Percentiles rank a stretch among this genome's conserved stretches.
phyloP scores from a whole-genome alignment of 805 yeast species.

The Candida pini region DNA sequence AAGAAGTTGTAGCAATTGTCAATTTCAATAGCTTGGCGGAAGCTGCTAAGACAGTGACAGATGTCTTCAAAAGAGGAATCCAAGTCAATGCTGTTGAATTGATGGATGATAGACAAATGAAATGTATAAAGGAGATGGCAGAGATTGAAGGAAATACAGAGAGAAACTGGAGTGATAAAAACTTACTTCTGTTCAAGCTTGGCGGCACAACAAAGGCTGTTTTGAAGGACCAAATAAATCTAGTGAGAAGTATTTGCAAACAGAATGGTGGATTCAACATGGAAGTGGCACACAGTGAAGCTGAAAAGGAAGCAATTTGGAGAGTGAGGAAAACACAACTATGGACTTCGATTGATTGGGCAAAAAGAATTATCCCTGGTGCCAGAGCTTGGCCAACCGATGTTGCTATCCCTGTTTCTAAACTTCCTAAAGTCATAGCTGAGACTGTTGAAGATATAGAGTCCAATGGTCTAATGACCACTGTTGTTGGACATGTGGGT shows the following conservation, averaged over 20 bases:
- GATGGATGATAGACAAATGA: constrained; percentile 65
- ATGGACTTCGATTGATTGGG: constrained; percentile 64
- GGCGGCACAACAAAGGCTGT: constrained; percentile 39
- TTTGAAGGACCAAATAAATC: constrained; percentile 38
- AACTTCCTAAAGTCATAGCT: constrained; percentile 52
- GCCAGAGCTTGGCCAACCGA: constrained; percentile 66
- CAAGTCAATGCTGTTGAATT: constrained; percentile 69
- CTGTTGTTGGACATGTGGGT: constrained; percentile 73
- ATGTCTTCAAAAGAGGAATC: constrained; percentile 53
- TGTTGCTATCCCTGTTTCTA: constrained; percentile 75
- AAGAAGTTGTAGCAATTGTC: constrained; percentile 63
- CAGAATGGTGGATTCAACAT: constrained; percentile 48
- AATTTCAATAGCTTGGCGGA: constrained; percentile 59
- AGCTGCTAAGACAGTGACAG: constrained; percentile 65
- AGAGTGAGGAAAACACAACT: constrained; percentile 67
- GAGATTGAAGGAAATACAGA: constrained; percentile 8
- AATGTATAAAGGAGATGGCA: constrained; percentile 45
- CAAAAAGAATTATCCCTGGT: constrained; percentile 37
- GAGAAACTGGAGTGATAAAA: constrained; percentile 26
- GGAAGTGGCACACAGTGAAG: constrained; percentile 52
- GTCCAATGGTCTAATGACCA: constrained; percentile 43
- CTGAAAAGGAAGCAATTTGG: constrained; percentile 64
- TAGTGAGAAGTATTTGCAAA: constrained; percentile 46
- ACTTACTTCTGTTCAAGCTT: constrained; percentile 50
- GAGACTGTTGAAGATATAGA: constrained; percentile 59